phyloP scores from a whole-genome alignment of 257 asterid genomes.

The Leptodermis oblonga region DNA sequence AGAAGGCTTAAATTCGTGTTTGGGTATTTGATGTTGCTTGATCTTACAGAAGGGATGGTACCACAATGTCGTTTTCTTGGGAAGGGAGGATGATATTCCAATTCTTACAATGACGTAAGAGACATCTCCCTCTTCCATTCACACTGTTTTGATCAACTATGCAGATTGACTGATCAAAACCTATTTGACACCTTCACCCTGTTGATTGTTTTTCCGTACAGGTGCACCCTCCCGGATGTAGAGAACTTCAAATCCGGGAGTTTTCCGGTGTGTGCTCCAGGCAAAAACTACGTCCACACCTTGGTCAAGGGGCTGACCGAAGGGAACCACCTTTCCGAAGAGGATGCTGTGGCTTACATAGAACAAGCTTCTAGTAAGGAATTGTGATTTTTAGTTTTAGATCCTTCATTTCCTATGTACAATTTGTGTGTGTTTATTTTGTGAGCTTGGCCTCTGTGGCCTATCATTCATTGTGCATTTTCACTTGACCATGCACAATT shows the following conservation, averaged over 20 bases:
- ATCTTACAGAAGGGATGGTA: conserved; percentile 77
- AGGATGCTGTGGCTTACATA: conserved; percentile 69
- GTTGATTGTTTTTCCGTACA: conserved; percentile 22
- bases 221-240: conserved; percentile 59
- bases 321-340: conserved; percentile 70
- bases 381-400: conserved; percentile 27
- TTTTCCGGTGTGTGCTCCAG: conserved; percentile 46
- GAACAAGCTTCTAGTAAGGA: conserved; percentile 53
- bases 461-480: background rate
- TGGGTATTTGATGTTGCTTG: conserved; percentile 6
- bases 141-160: background rate
- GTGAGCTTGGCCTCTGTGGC: background rate
- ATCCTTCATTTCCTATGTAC: conserved; percentile 1
- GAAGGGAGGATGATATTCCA: conserved; percentile 64
- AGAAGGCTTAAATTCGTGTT: background rate
- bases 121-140: background rate
- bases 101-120: conserved; percentile 91
- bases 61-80: conserved; percentile 69
- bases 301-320: conserved; percentile 75
- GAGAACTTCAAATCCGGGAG: conserved; percentile 57
- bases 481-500: background rate
- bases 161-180: background rate
- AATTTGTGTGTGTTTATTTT: background rate
- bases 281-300: conserved; percentile 55
- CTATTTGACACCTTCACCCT: background rate